phyloP scores from a whole-genome alignment of 345 rosid species.

The Reutealis trisperma region DNA sequence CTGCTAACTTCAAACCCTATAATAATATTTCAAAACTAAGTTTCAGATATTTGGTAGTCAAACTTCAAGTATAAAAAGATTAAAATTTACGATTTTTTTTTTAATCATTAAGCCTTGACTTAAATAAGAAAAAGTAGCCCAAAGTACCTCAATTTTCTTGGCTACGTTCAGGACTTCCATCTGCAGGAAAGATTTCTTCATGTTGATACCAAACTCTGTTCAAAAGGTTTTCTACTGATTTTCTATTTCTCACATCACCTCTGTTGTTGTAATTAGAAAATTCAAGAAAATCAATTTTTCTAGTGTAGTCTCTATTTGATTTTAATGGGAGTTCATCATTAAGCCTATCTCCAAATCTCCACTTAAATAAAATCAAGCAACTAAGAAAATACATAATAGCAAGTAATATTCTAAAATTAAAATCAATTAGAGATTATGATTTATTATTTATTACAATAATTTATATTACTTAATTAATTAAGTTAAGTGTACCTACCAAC shows the following conservation, averaged over 20 bases:
- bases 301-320: conserved; percentile 64
- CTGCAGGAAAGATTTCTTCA: conserved; percentile 67
- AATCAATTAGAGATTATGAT: too few relatives aligned
- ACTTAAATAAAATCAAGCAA: background rate
- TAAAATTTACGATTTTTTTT: too few relatives aligned
- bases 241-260: conserved; percentile 7
- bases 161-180: conserved; percentile 70
- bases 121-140: too few relatives aligned
- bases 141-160: conserved; percentile 43
- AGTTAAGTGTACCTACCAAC: conserved; percentile 61
- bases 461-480: too few relatives aligned
- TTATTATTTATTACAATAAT: too few relatives aligned
- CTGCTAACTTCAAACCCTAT: conserved; percentile 45
- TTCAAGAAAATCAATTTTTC: conserved; percentile 54
- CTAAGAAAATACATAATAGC: too few relatives aligned
- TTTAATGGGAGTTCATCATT: conserved; percentile 56
- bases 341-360: conserved; percentile 66
- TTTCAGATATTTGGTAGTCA: too few relatives aligned
- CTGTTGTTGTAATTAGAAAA: conserved; percentile 36
- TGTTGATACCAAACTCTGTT: conserved; percentile 77
- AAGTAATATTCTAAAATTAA: too few relatives aligned
- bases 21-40: background rate
- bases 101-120: too few relatives aligned
- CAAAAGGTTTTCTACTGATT: conserved; percentile 41
- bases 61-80: too few relatives aligned